Evolutionary conservation across 1,139 yeast genomes (phyloP).

Genomic region (Candida frijolesensis): DNA sequence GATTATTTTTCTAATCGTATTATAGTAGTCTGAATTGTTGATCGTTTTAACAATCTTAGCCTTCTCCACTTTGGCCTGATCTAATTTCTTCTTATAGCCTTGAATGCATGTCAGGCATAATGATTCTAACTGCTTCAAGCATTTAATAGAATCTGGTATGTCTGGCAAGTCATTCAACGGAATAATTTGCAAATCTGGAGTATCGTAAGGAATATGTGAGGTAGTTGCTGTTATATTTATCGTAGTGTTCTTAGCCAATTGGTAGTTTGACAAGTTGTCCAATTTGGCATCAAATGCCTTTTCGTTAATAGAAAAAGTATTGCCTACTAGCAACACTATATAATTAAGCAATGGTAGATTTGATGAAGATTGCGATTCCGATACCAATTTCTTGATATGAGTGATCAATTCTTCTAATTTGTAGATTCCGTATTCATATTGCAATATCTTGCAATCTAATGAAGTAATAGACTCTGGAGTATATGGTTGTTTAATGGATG

Average conservation of each 20-base stretch:
- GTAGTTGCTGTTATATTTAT: conserved; percentile 38
- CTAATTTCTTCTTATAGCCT: conserved; percentile 51
- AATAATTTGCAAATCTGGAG: conserved; percentile 30
- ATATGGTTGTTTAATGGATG: conserved; percentile 6
- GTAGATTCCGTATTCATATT: conserved; percentile 41
- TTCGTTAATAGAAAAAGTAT: conserved; percentile 52
- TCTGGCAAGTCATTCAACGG: conserved; percentile 37
- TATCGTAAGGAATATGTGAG: conserved; percentile 45
- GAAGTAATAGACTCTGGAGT: conserved; percentile 14
- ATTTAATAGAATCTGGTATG: conserved; percentile 29
- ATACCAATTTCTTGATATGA: conserved; percentile 19
- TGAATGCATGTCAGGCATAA: conserved; percentile 43
- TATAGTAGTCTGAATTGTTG: conserved; percentile 12
- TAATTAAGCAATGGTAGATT: conserved; percentile 37
- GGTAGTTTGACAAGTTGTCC: conserved; percentile 44
- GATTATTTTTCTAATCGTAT: conserved; percentile 9
- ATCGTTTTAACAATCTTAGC: conserved; percentile 6
- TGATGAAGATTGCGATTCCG: conserved; percentile 3
- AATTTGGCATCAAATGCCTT: conserved; percentile 43
- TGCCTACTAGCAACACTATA: conserved; percentile 43
- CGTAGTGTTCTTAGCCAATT: conserved; percentile 33
- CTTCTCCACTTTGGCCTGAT: conserved; percentile 41
- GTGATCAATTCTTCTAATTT: conserved; percentile 31
- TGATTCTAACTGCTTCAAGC: conserved; percentile 37
- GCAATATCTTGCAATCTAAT: conserved; percentile 28